Percentiles rank a stretch among this genome's conserved stretches.
Conservation (phyloP, 768 basidiomycete genomes). For the Amanita inopinata region DNA sequence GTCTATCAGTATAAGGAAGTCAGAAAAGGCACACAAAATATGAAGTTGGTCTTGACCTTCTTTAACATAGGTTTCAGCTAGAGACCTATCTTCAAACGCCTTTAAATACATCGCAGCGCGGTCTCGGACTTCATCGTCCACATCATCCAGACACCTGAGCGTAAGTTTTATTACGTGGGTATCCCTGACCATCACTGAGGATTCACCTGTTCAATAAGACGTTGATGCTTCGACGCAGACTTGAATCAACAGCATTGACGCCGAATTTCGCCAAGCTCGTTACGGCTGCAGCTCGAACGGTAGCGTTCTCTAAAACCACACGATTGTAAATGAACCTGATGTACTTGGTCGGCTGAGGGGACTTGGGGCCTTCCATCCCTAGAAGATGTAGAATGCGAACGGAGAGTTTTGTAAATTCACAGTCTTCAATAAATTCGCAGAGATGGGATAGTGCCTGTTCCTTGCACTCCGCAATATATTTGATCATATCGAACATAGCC, state of each 20-base stretch:
- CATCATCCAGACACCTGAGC: constrained; percentile 87
- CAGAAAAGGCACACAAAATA: constrained; percentile 1
- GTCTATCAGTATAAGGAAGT: constrained; percentile 51
- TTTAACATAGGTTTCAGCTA: constrained; percentile 84
- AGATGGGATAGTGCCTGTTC: constrained; percentile 96
- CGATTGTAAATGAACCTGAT: constrained; percentile 99
- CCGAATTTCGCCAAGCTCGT: constrained; percentile 95
- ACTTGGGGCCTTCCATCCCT: constrained; percentile 92
- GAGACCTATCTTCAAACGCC: constrained; percentile 65
- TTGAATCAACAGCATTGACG: constrained; percentile 70
- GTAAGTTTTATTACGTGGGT: constrained; percentile 7
- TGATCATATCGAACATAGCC: constrained; percentile 99
- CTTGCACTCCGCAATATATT: constrained; percentile 90
- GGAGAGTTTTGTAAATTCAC: constrained; percentile 98
- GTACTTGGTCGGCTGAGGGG: constrained; percentile 95
- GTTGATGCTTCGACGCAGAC: constrained; percentile 75
- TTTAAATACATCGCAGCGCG: constrained; percentile 92
- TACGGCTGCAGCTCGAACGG: constrained; percentile 94
- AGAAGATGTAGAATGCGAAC: constrained; percentile 94
- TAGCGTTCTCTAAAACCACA: constrained; percentile 95
- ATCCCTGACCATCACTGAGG: constrained; percentile 1
- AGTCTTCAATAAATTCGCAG: constrained; percentile 99
- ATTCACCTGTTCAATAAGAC: constrained; percentile 77
- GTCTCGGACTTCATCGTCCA: constrained; percentile 98
- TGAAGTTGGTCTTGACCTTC: constrained; percentile 53